Evolutionary conservation across 257 asterid genomes (phyloP), one percentile per base, ranked within the genome.

Genomic region (Plantago major): DNA sequence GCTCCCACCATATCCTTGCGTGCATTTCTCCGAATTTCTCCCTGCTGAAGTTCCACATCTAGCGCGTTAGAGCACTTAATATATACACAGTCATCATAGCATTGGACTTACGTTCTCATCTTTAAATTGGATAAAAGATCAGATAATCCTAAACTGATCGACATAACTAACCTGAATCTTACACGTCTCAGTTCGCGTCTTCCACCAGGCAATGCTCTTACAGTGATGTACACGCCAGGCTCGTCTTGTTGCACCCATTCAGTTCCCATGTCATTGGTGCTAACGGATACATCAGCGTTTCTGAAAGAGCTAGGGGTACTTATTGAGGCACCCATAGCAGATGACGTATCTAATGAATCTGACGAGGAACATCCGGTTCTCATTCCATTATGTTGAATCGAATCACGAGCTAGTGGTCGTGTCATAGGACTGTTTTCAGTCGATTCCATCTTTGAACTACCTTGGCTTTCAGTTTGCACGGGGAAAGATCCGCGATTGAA

Each of bases 1-100:
- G 92, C 63, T 87, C 97, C 97, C 97, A 90, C 97, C 97, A 90
- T 46, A 84, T 30, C 71, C 83, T 78, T 9, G 97, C 97, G 47
- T 90, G 95, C 79, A 77, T 67, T 80, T 90, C 97, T 57, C 92
- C 90, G 12, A 84, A 84, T 60, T 79, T 87, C 73, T 90, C 97
- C 48, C 96, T 92, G 86, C 97, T 90, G 86, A 43, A 67, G 62
- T 16, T 15, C 7, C 11, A 43, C 37, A 30, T 30, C 43, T 11
- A 46, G 10, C 65, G 26, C 65, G 3, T 28, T 55, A 63, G 13
- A 18, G 17, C 3, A 30, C 37, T 64, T n/a, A 67, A 46, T 62
- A 46, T n/a, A n/a, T n/a, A n/a, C n/a, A n/a, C n/a, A n/a, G n/a
- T n/a, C n/a, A n/a, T n/a, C n/a, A n/a, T n/a, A n/a, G n/a, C n/a